Evolutionary conservation across 192 early-diverging fungal species (phyloP), one percentile per base, ranked within the genome.

Genomic region (Entomortierella lignicola): DNA sequence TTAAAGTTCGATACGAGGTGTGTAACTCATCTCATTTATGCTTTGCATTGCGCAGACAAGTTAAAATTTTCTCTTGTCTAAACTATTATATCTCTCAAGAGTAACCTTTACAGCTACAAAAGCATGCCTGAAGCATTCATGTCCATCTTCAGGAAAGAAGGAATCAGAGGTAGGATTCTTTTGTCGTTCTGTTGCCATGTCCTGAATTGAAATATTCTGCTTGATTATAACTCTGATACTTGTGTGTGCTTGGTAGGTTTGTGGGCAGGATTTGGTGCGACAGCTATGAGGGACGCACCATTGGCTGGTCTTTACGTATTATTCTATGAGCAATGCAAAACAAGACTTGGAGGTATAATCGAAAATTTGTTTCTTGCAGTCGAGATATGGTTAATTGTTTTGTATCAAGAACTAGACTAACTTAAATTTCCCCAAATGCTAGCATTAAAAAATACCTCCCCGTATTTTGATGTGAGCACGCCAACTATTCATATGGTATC

Each of bases 1-100:
- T 98, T 57, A 98, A 98, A 84, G 91, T 96, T 41, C 87, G 94
- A 57, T 96, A 90, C 63, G 96, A 97, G 88, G 92, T 92, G 82
- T 50, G 65, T 55, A 26, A 42, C 13, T 12, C 29, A 17, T 20
- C 1, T 27, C 1, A n/a, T 17, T 29, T 37, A 2, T 41, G 23
- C 21, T 54, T 66, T 55, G 13, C 20, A 30, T 26, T 67, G 27
- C 56, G 50, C 52, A 53, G 20, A 59, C 13, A 47, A 20, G 44
- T 47, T 47, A 12, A 47, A 47, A 47, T 47, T 47, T 47, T 11
- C 17, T 26, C 48, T 17, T 34, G n/a, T 3, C 5, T 47, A 3
- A 15, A 47, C 4, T 47, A 12, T 20, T 20, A 4, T 50, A 17
- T 47, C 26, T 25, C 23, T 54, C 18, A 74, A 94, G 90, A 96